These are phyloP conservation scores for Solanum hybrid DNA, from an alignment of 305 asterid genomes.

Conservation along the genomic window DNA sequence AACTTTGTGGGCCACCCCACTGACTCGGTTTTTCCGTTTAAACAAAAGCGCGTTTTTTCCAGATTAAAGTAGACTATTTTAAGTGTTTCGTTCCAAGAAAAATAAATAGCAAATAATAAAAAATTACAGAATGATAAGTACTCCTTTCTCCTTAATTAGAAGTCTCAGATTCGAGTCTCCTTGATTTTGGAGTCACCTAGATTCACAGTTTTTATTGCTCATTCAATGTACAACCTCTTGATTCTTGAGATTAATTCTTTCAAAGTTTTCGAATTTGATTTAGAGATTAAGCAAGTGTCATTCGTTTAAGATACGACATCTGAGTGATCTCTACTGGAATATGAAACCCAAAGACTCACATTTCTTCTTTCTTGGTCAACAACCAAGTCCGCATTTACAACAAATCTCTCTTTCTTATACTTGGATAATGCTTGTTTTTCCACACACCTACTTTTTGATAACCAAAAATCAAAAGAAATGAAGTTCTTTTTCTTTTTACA, in stretches of 20 bases:
- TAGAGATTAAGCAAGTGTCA: not conserved
- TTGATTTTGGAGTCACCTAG: not conserved
- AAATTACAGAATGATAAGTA: not conserved
- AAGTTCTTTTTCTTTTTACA: not conserved
- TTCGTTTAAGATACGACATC: fast-evolving
- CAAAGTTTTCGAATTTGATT: not conserved
- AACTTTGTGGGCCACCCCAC: not conserved
- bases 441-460: not conserved
- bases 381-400: not conserved
- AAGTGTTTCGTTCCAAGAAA: not conserved
- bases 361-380: not conserved
- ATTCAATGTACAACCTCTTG: not conserved
- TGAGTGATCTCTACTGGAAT: not conserved
- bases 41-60: constrained; percentile 1
- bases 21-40: not conserved
- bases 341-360: not conserved
- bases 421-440: not conserved
- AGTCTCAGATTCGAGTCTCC: too few species aligned
- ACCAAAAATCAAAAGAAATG: not conserved
- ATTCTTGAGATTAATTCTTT: not conserved
- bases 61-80: not conserved
- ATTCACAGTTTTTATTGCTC: not conserved
- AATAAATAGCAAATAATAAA: not conserved
- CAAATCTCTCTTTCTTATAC: not conserved
- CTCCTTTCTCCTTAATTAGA: not conserved